Evolutionary conservation across 306 rosid genomes (phyloP).

Genomic region (Rosa lucieae): DNA sequence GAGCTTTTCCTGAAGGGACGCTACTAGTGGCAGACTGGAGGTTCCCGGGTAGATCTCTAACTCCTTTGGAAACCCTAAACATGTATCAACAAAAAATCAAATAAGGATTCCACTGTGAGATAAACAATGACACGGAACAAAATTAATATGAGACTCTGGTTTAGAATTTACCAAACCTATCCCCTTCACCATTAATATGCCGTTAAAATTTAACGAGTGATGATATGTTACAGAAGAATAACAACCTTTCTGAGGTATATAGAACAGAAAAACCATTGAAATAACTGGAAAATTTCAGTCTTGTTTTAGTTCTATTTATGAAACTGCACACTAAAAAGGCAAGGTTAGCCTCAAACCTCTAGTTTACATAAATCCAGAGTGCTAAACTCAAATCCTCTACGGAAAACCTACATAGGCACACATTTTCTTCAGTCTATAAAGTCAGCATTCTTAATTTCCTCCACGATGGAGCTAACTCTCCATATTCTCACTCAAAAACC

Average conservation of each 20-base stretch:
- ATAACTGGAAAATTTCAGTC: neutral
- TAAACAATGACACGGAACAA: neutral
- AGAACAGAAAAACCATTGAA: neutral
- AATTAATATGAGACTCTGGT: neutral
- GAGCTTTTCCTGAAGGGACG: conserved; percentile 90
- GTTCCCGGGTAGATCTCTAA: conserved; percentile 87
- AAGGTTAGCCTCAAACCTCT: neutral
- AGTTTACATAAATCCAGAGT: neutral
- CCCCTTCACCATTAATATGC: neutral
- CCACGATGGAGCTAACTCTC: neutral
- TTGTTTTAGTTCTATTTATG: neutral
- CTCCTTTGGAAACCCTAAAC: conserved; percentile 85
- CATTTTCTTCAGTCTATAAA: neutral
- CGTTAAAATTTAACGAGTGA: neutral
- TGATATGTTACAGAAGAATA: neutral
- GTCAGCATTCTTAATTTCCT: neutral
- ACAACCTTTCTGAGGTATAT: neutral
- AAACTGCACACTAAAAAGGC: neutral
- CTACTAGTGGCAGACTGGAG: conserved; percentile 79
- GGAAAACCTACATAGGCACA: neutral
- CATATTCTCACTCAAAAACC: neutral
- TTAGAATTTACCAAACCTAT: neutral
- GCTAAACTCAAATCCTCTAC: neutral
- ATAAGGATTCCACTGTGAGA: neutral
- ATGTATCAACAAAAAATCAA: conserved; percentile 20